Conservation (phyloP, 768 basidiomycete genomes). For the Amyloporia xantha region DNA sequence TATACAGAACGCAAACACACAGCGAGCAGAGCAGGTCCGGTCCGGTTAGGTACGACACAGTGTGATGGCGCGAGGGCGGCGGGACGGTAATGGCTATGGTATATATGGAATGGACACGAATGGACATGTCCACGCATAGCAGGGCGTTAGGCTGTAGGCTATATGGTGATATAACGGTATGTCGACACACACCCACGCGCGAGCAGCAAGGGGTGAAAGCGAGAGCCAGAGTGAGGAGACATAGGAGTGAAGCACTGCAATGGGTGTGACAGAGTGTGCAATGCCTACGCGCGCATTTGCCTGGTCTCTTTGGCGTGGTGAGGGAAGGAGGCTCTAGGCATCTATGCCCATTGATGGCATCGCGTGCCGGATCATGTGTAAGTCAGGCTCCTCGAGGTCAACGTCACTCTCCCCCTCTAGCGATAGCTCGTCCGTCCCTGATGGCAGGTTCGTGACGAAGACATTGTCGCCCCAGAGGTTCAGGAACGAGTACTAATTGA, state of each 20-base stretch:
- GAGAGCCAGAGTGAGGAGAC: neutral
- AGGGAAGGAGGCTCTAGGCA: neutral
- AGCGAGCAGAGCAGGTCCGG: neutral
- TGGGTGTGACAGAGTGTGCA: neutral
- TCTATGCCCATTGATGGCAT: neutral
- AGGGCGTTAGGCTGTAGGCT: neutral
- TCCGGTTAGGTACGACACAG: neutral
- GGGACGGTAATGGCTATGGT: neutral
- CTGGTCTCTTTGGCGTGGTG: neutral
- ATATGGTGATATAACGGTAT: neutral
- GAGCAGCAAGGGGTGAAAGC: neutral
- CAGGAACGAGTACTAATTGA: constrained; percentile 42
- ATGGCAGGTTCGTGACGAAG: constrained; percentile 24
- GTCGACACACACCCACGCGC: neutral
- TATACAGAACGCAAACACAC: neutral
- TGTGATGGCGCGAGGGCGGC: neutral
- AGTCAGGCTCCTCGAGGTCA: constrained; percentile 6
- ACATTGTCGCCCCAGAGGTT: constrained; percentile 41
- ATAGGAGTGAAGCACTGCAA: neutral
- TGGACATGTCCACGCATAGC: too few species aligned
- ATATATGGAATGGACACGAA: neutral
- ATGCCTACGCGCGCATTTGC: neutral
- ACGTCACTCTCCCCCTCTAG: neutral
- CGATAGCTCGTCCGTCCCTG: neutral
- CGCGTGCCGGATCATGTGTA: constrained; percentile 10